These are phyloP conservation scores for Talaromyces islandicus DNA, from an alignment of 2,329 filamentous ascomycete genomes.

Conservation along the genomic window DNA sequence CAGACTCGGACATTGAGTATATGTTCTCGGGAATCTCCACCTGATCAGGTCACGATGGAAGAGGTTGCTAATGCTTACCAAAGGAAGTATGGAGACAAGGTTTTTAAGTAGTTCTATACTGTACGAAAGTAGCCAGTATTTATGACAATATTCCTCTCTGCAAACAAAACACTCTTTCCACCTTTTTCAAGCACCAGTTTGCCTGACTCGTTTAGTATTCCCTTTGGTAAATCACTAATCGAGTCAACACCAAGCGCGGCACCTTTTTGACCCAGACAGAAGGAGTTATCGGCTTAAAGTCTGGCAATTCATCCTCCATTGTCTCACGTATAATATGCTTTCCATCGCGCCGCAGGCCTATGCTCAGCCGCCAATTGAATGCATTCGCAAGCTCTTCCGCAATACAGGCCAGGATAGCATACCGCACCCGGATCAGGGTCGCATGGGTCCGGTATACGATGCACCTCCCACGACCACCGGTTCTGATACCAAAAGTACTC, in stretches of 20 bases:
- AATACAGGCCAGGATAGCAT: conserved; percentile 22
- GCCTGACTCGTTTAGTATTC: not conserved
- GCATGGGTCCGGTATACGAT: conserved; percentile 19
- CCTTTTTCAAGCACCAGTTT: not conserved
- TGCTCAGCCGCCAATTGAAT: conserved; percentile 20
- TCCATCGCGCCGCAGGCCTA: conserved; percentile 16
- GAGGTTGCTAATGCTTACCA: conserved; percentile 22
- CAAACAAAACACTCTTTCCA: not conserved
- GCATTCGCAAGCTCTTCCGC: conserved; percentile 19
- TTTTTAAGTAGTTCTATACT: not conserved
- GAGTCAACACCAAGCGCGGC: too few relatives aligned
- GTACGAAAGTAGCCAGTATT: not conserved
- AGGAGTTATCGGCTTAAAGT: too few relatives aligned
- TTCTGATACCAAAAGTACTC: conserved; percentile 23
- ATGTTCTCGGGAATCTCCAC: conserved; percentile 23
- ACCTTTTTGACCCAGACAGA: too few relatives aligned
- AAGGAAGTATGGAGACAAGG: not conserved
- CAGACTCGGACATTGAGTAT: conserved; percentile 22
- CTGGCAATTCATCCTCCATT: too few relatives aligned
- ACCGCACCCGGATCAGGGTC: conserved; percentile 22
- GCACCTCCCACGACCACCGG: conserved; percentile 16
- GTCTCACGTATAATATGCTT: too few relatives aligned
- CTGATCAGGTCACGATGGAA: conserved; percentile 23
- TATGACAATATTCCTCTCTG: not conserved
- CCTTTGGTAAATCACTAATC: not conserved